These are phyloP conservation scores for Corymbia maculata DNA, from an alignment of 345 rosid genomes.

Conservation along the genomic window DNA sequence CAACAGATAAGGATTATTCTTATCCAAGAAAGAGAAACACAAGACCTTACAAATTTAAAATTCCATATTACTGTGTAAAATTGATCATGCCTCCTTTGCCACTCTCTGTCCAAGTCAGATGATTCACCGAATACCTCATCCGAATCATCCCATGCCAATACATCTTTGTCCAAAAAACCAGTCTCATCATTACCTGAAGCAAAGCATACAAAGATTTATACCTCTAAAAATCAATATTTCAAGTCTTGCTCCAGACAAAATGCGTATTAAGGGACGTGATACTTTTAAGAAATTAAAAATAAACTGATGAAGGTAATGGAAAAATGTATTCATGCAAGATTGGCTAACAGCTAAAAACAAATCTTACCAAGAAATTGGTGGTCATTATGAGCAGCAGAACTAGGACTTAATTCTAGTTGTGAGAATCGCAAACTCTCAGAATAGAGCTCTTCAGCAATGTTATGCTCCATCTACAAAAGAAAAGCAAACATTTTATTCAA, in stretches of 20 bases:
- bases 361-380: background rate
- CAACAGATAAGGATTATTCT: background rate
- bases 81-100: constrained; percentile 28
- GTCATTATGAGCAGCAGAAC: background rate
- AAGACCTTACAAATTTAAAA: background rate
- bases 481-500: background rate
- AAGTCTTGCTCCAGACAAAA: background rate
- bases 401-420: constrained; percentile 5
- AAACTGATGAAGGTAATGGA: background rate
- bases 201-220: background rate
- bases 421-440: constrained; percentile 31
- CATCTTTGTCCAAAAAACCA: constrained; percentile 20
- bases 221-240: background rate
- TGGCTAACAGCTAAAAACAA: background rate
- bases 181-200: constrained; percentile 16
- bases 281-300: background rate
- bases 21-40: background rate
- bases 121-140: constrained; percentile 32
- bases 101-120: constrained; percentile 31
- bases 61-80: constrained; percentile 31
- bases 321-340: background rate
- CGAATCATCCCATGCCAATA: constrained; percentile 26
- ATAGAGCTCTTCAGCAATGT: constrained; percentile 44
- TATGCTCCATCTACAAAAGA: constrained; percentile 20
- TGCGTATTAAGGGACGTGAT: background rate